These are phyloP conservation scores for Barbatosphaeria neglecta DNA, from an alignment of 495 filamentous ascomycete species.

Conservation along the genomic window DNA sequence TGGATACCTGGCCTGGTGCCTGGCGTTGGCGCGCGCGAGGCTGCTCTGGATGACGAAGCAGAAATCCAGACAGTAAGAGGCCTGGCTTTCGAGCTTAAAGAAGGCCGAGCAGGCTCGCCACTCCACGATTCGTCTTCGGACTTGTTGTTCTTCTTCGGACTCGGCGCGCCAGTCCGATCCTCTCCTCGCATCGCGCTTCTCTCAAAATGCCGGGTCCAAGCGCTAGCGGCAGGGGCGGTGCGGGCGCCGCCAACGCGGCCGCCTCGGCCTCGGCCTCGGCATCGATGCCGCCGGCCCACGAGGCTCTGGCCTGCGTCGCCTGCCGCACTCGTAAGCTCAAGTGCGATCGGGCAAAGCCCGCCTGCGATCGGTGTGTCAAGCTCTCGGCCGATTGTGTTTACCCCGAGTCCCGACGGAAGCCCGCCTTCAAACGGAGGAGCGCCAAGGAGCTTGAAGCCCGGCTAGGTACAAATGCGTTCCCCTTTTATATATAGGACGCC, in stretches of 20 bases:
- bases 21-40: neutral
- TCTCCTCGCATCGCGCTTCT: conserved; percentile 3
- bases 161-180: conserved; percentile 2
- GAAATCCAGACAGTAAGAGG: no score
- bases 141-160: neutral
- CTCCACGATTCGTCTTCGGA: no score
- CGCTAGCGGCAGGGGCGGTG: no score
- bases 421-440: conserved; percentile 77
- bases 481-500: neutral
- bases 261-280: conserved; percentile 1
- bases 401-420: conserved; percentile 76
- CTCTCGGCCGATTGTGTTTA: conserved; percentile 64
- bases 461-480: conserved; percentile 41
- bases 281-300: conserved; percentile 1
- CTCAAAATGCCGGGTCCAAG: conserved; percentile 7
- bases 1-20: neutral
- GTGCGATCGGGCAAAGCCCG: conserved; percentile 56
- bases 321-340: conserved; percentile 52
- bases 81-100: conserved; percentile 4
- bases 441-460: conserved; percentile 77
- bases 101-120: no score
- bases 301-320: conserved; percentile 41
- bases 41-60: conserved; percentile 4
- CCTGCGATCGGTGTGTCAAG: conserved; percentile 62
- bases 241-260: conserved; percentile 4